Evolutionary conservation across 2,329 filamentous ascomycete genomes (phyloP), one percentile per base, ranked within the genome.

Genomic region (Myrmaecium sp.): DNA sequence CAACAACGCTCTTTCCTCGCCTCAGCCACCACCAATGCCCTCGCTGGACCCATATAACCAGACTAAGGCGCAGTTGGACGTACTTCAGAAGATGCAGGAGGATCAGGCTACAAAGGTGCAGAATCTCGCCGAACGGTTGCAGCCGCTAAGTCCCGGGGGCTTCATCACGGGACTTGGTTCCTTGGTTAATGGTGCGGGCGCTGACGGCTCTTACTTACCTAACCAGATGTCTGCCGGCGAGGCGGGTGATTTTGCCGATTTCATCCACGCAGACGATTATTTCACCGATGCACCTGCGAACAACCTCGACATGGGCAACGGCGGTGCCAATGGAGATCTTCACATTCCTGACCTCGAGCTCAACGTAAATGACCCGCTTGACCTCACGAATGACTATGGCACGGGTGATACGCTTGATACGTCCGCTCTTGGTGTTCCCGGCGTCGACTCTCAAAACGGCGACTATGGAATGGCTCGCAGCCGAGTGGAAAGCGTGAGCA

Each of bases 141-240:
- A 78, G 5, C 83, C 83, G 0, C 62, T 92, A 8, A 84, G 75
- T 41, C 83, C 83, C 0, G 79, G 70, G 1, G 82, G 81, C 4
- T 66, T 68, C 10, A 79, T 92, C 18, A 78, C 81, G 1, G 79
- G 79, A 4, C 49, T 89, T 4, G n/a, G n/a, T n/a, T n/a, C n/a
- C n/a, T n/a, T n/a, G n/a, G 42, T 35, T 14, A 37, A 43, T 25
- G 35, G 39, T 11, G 23, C 18, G 8, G 28, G 32, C 3, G 43
- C 45, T 26, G 14, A 13, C 5, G 35, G 34, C 19, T 39, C 37
- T 17, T 51, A 55, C 19, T 53, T 54, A 26, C 47, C 43, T 16
- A 47, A 46, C 10, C 31, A 31, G 3, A 36, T 33, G 9, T 45
- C 62, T 2, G n/a, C n/a, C n/a, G 46, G 49, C 6, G 47, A 51